These are phyloP conservation scores for Candolleomyces aberdarensis DNA, from an alignment of 768 basidiomycete species.

Conservation along the genomic window DNA sequence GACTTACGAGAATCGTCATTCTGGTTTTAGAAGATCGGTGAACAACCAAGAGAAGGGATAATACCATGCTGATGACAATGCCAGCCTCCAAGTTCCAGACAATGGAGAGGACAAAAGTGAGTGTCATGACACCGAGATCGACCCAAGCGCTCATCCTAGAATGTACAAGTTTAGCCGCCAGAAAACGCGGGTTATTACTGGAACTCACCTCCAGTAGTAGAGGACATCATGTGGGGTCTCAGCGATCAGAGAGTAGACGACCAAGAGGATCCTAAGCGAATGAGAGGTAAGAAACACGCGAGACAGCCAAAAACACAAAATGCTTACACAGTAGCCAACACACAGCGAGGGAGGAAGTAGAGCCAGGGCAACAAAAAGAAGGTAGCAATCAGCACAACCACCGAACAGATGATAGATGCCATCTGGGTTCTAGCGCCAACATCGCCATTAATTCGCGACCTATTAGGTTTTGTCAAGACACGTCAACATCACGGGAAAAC, in stretches of 20 bases:
- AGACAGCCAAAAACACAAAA: slow-evolving; percentile 12
- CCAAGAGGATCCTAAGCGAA: slow-evolving; percentile 70
- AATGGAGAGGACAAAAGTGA: slow-evolving; percentile 87
- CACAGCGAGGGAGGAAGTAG: slow-evolving; percentile 85
- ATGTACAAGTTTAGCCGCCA: neutral
- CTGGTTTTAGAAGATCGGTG: slow-evolving; percentile 84
- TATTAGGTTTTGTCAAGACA: slow-evolving; percentile 15
- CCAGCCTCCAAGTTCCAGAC: slow-evolving; percentile 93
- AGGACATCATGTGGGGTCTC: slow-evolving; percentile 86
- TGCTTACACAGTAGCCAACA: slow-evolving; percentile 80
- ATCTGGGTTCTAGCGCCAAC: slow-evolving; percentile 89
- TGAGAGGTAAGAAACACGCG: neutral
- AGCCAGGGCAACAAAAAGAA: slow-evolving; percentile 88
- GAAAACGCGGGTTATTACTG: neutral
- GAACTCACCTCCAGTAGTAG: slow-evolving; percentile 76
- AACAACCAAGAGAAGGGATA: slow-evolving; percentile 87
- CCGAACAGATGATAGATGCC: slow-evolving; percentile 76
- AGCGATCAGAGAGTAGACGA: slow-evolving; percentile 78
- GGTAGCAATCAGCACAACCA: slow-evolving; percentile 74
- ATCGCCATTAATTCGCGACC: slow-evolving; percentile 87
- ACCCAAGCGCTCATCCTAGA: slow-evolving; percentile 87
- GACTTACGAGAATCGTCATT: slow-evolving; percentile 83
- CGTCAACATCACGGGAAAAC: neutral
- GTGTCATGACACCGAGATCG: slow-evolving; percentile 80
- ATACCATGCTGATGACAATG: slow-evolving; percentile 82